Evolutionary conservation across 2,329 filamentous ascomycete genomes (phyloP).

Genomic region (Thielaviopsis euricoi): DNA sequence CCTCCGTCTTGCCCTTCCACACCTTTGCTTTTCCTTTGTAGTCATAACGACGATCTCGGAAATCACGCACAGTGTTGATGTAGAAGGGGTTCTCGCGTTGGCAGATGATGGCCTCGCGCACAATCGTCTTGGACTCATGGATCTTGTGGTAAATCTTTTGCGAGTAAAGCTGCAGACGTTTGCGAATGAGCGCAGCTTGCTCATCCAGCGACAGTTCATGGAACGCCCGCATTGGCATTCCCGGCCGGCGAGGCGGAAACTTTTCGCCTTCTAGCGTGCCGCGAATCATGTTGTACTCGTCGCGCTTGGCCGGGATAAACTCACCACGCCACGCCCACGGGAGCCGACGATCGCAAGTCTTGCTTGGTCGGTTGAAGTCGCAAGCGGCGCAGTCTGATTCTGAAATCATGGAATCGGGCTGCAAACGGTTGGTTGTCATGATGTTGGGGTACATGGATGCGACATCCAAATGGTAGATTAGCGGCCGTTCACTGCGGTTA

Average conservation of each 20-base stretch:
- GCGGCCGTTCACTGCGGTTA: conserved; percentile 66
- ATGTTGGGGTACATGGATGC: conserved; percentile 99
- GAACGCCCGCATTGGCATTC: conserved; percentile 55
- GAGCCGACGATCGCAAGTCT: conserved; percentile 85
- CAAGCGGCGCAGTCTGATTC: conserved; percentile 94
- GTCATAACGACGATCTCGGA: conserved; percentile 92
- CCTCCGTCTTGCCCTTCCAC: conserved; percentile 93
- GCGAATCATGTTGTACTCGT: conserved; percentile 99
- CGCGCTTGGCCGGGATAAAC: conserved; percentile 84
- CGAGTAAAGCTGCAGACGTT: conserved; percentile 79
- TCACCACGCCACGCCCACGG: conserved; percentile 98
- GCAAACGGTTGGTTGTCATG: conserved; percentile 96
- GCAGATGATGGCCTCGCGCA: conserved; percentile 93
- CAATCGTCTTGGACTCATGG: conserved; percentile 81
- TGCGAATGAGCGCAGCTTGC: conserved; percentile 64
- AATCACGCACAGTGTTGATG: conserved; percentile 87
- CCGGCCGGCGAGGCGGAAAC: conserved; percentile 67
- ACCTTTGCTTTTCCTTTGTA: conserved; percentile 97
- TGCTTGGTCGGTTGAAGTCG: conserved; percentile 94
- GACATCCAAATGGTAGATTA: conserved; percentile 96
- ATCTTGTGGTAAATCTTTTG: conserved; percentile 99
- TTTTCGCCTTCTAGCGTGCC: conserved; percentile 80
- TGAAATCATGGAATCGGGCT: conserved; percentile 97
- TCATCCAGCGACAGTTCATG: conserved; percentile 70
- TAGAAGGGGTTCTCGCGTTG: conserved; percentile 98